These are phyloP conservation scores for Aureobasidium sp. DNA, from an alignment of 2,329 filamentous ascomycete genomes.

Conservation along the genomic window DNA sequence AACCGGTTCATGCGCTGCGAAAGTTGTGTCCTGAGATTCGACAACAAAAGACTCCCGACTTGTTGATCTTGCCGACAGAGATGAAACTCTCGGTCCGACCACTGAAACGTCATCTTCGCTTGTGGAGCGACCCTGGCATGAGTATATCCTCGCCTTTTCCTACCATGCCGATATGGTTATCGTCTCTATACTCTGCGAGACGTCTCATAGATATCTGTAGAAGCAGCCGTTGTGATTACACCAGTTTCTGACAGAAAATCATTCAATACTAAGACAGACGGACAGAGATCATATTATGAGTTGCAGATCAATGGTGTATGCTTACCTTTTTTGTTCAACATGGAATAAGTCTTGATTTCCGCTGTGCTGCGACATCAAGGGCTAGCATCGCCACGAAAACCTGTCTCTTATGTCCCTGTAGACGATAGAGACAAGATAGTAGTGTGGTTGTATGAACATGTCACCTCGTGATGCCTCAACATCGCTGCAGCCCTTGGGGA, in stretches of 20 bases:
- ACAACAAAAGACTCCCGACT: neutral
- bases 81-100: conserved; percentile 1
- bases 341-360: neutral
- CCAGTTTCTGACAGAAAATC: no score
- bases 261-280: no score
- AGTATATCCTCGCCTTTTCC: neutral
- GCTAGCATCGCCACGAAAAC: neutral
- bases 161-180: no score
- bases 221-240: no score
- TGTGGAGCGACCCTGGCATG: neutral
- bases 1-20: conserved; percentile 23
- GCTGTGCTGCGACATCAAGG: neutral
- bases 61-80: neutral
- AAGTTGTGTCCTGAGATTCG: neutral
- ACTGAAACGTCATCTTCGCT: neutral
- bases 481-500: neutral
- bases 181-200: rapidly evolving
- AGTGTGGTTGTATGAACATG: rapidly evolving
- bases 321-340: neutral
- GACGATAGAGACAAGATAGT: no score
- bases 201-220: neutral
- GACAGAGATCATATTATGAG: no score
- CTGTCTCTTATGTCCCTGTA: no score
- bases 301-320: no score
- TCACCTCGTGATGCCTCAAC: neutral